These are phyloP conservation scores for Ganoderma multipileum DNA, from an alignment of 1,284 basidiomycete species.

Conservation along the genomic window DNA sequence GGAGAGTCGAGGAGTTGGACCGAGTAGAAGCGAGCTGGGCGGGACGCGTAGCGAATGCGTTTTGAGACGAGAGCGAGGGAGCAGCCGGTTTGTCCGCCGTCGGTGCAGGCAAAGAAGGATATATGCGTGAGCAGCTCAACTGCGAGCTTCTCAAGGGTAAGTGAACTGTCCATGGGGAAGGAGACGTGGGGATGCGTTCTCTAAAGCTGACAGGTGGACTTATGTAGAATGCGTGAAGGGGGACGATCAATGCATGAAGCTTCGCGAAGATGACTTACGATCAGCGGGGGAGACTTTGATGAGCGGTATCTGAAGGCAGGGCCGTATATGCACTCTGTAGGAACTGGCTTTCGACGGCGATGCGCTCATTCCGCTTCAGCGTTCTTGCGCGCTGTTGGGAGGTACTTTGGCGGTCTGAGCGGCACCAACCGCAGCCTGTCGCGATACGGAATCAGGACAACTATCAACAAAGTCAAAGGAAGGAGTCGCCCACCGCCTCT, in stretches of 20 bases:
- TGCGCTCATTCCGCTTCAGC: neutral
- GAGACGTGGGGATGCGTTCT: neutral
- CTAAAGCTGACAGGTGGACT: neutral
- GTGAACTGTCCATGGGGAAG: constrained; percentile 1
- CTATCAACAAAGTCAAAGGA: constrained; percentile 8
- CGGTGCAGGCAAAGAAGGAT: constrained; percentile 26
- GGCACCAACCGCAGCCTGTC: constrained; percentile 16
- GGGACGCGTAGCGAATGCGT: constrained; percentile 26
- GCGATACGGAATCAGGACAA: constrained; percentile 1
- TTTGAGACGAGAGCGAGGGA: constrained; percentile 27
- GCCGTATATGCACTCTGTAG: neutral
- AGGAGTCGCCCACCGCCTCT: neutral
- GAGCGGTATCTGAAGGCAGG: neutral
- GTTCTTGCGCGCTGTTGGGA: constrained; percentile 6
- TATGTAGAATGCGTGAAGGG: neutral
- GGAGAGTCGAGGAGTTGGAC: constrained; percentile 26
- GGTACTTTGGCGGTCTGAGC: neutral
- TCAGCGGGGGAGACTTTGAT: constrained; percentile 2
- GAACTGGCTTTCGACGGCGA: neutral
- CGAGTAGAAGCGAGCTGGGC: constrained; percentile 28
- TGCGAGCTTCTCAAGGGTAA: constrained; percentile 26
- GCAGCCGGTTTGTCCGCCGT: constrained; percentile 27
- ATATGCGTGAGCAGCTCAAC: constrained; percentile 29
- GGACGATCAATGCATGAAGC: neutral
- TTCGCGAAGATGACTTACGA: neutral